phyloP scores from a whole-genome alignment of 2,329 filamentous ascomycete genomes.

The Colletotrichum sp. region DNA sequence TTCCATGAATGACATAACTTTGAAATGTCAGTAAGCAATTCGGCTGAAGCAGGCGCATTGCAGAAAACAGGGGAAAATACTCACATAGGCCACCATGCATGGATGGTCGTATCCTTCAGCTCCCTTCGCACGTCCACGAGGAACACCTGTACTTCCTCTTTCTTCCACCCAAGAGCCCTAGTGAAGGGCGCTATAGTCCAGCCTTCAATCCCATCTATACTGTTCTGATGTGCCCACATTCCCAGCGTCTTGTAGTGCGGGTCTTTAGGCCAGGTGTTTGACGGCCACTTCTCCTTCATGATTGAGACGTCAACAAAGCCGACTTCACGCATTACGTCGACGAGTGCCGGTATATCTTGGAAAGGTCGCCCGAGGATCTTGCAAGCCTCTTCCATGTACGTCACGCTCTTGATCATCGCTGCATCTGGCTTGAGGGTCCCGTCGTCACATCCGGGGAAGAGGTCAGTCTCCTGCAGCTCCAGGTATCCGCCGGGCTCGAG shows the following conservation, averaged over 20 bases:
- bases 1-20: neutral
- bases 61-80: slow-evolving; percentile 1
- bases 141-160: slow-evolving; percentile 36
- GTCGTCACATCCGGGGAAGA: slow-evolving; percentile 44
- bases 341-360: slow-evolving; percentile 29
- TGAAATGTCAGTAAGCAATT: neutral
- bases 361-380: slow-evolving; percentile 31
- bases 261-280: slow-evolving; percentile 56
- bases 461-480: slow-evolving; percentile 46
- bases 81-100: slow-evolving; percentile 43
- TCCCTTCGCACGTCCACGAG: slow-evolving; percentile 37
- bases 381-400: slow-evolving; percentile 33
- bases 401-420: slow-evolving; percentile 33
- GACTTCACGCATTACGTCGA: slow-evolving; percentile 48
- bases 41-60: neutral
- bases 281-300: slow-evolving; percentile 52
- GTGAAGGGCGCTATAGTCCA: slow-evolving; percentile 41
- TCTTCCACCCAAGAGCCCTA: slow-evolving; percentile 34
- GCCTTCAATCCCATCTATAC: slow-evolving; percentile 35
- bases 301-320: slow-evolving; percentile 59
- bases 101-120: slow-evolving; percentile 34
- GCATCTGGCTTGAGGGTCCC: slow-evolving; percentile 31
- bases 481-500: slow-evolving; percentile 48
- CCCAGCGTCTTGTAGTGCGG: slow-evolving; percentile 56
- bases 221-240: slow-evolving; percentile 34